Conservation (phyloP, 2,329 filamentous ascomycete genomes). For the Nigrograna mackinnonii region DNA sequence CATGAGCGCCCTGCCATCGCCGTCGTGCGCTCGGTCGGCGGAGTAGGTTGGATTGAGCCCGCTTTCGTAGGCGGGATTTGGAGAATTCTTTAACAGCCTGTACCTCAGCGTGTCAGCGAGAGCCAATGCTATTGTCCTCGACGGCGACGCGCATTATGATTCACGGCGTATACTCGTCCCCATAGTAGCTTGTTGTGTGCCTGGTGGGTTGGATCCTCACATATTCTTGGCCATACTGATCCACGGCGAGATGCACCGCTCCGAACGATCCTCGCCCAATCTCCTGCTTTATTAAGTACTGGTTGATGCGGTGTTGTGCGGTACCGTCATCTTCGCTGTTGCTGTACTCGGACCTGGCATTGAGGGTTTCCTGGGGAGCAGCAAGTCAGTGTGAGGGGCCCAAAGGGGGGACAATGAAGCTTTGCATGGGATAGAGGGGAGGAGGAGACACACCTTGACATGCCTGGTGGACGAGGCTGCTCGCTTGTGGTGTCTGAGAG, state of each 20-base stretch:
- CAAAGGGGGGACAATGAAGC: no score
- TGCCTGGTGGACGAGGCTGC: slow-evolving; percentile 62
- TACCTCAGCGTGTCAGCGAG: slow-evolving; percentile 29
- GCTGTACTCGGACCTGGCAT: slow-evolving; percentile 84
- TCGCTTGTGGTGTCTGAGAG: slow-evolving; percentile 67
- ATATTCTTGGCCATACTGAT: slow-evolving; percentile 92
- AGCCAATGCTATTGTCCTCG: slow-evolving; percentile 17
- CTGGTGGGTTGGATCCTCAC: slow-evolving; percentile 58
- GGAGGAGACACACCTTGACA: slow-evolving; percentile 58
- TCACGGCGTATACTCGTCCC: slow-evolving; percentile 6
- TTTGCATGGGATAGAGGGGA: not conserved
- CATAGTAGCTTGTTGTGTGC: slow-evolving; percentile 4
- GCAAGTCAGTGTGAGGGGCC: not conserved
- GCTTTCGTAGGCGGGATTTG: slow-evolving; percentile 85
- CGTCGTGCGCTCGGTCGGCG: slow-evolving; percentile 61
- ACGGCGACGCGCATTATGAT: slow-evolving; percentile 27
- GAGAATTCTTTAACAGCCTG: slow-evolving; percentile 98
- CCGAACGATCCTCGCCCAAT: slow-evolving; percentile 97
- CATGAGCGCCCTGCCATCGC: slow-evolving; percentile 56
- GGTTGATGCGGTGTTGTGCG: slow-evolving; percentile 86
- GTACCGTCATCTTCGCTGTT: slow-evolving; percentile 82
- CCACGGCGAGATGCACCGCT: slow-evolving; percentile 84
- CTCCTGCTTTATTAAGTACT: slow-evolving; percentile 92
- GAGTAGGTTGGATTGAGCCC: slow-evolving; percentile 86
- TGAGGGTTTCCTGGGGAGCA: slow-evolving; percentile 75